A percentile compares a stretch with the other conserved stretches of the same genome.
phyloP scores from a whole-genome alignment of 192 early-diverging fungal species.

The Bifiguratus adelaidae region DNA sequence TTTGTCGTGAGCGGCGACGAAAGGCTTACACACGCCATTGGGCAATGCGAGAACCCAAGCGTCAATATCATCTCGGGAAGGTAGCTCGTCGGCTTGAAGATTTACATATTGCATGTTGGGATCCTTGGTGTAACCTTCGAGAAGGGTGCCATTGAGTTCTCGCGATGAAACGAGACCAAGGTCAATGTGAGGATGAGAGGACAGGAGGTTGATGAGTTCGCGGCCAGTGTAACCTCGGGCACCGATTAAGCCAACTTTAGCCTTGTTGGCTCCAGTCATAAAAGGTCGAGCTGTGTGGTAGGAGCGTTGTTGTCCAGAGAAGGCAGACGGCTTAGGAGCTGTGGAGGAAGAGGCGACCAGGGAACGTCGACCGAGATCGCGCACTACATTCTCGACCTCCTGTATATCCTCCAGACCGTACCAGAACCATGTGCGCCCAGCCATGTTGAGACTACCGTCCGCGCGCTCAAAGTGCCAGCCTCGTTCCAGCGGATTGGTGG shows the following conservation, averaged over 20 bases:
- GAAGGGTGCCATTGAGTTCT: conserved; percentile 82
- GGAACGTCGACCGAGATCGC: conserved; percentile 28
- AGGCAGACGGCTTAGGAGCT: conserved; percentile 3
- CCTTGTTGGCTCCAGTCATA: conserved; percentile 12
- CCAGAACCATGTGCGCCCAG: conserved; percentile 82
- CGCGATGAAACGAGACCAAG: conserved; percentile 88
- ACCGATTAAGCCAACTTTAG: conserved; percentile 89
- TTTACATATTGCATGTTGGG: conserved; percentile 63
- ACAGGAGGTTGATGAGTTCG: conserved; percentile 86
- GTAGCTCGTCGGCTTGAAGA: conserved; percentile 59
- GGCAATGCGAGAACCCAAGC: conserved; percentile 96
- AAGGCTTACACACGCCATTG: conserved; percentile 89
- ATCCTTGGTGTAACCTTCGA: conserved; percentile 65
- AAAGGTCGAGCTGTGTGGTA: conserved; percentile 49
- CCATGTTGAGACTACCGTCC: conserved; percentile 73
- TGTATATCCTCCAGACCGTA: conserved; percentile 81
- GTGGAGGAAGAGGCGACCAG: neutral
- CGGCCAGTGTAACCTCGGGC: conserved; percentile 96
- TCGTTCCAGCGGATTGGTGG: conserved; percentile 45
- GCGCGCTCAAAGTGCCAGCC: conserved; percentile 97
- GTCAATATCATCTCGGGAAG: conserved; percentile 54
- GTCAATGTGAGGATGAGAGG: conserved; percentile 76
- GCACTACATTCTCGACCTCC: conserved; percentile 38
- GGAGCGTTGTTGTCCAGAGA: conserved; percentile 33
- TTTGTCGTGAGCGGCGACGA: conserved; percentile 68